These are phyloP conservation scores for Solanum paucissectum DNA, from an alignment of 257 asterid genomes.

Conservation along the genomic window DNA sequence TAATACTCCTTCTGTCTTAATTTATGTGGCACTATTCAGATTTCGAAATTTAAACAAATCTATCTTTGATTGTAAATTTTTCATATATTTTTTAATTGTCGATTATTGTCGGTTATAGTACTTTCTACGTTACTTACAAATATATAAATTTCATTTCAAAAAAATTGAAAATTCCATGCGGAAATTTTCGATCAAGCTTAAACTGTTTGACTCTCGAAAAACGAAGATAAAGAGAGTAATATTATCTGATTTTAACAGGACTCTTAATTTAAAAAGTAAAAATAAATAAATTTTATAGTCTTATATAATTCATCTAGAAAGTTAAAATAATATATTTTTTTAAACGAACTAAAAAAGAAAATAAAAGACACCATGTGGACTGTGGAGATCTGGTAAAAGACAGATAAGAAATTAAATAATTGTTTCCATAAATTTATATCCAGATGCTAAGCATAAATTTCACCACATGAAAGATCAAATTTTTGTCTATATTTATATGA, in stretches of 20 bases:
- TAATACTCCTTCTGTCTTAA: background rate
- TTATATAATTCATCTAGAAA: background rate
- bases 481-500: background rate
- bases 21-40: no score
- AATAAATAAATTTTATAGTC: background rate
- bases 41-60: no score
- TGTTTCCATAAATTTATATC: background rate
- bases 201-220: no score
- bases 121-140: no score
- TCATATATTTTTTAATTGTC: no score
- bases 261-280: background rate
- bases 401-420: background rate
- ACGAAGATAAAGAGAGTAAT: no score
- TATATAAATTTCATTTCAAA: no score
- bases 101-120: no score
- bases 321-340: no score
- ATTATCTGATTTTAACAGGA: background rate
- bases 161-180: accelerated
- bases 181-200: background rate
- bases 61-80: no score
- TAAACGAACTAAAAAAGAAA: background rate
- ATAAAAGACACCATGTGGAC: background rate
- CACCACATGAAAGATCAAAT: background rate
- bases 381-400: background rate
- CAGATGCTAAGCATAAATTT: background rate